phyloP scores from a whole-genome alignment of 2,329 filamentous ascomycete species.

The Mycosphaerella sp. region DNA sequence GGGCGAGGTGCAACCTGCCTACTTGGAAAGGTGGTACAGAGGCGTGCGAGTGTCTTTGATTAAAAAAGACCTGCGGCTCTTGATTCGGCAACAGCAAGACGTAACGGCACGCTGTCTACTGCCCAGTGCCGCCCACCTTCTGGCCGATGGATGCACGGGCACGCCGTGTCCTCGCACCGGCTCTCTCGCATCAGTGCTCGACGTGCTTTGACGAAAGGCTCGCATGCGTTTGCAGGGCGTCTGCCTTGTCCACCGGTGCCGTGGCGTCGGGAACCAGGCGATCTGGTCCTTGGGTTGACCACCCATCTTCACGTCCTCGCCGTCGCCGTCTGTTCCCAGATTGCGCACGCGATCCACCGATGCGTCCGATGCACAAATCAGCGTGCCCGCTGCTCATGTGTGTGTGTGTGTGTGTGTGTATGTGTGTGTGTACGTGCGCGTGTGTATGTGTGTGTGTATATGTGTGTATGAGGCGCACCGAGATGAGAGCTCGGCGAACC shows the following conservation, averaged over 20 bases:
- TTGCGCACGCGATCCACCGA: constrained; percentile 17
- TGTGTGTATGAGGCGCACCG: constrained; percentile 9
- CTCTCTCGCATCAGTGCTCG: background rate
- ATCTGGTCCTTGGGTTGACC: constrained; percentile 15
- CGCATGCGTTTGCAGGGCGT: constrained; percentile 6
- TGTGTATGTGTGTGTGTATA: too few relatives aligned
- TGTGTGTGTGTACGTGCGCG: too few relatives aligned
- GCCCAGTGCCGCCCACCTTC: background rate
- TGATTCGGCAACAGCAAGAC: constrained; percentile 6
- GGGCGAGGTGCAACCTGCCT: background rate
- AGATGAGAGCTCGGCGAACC: constrained; percentile 4
- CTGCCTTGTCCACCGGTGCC: constrained; percentile 10
- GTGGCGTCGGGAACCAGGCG: constrained; percentile 12
- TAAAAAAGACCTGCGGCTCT: constrained; percentile 1
- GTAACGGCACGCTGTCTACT: background rate
- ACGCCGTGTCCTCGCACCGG: background rate
- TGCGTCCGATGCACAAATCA: constrained; percentile 9
- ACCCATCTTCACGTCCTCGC: constrained; percentile 10
- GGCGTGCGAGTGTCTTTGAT: constrained; percentile 4
- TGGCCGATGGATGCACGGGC: background rate
- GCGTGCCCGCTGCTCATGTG: too few relatives aligned
- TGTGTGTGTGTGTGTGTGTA: too few relatives aligned
- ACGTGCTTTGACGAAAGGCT: background rate
- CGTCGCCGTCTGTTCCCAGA: background rate
- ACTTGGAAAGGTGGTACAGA: constrained; percentile 1